Percentiles rank a stretch among this genome's conserved stretches.
phyloP scores from a whole-genome alignment of 2,329 filamentous ascomycete genomes.

The Pyricularia sp. region DNA sequence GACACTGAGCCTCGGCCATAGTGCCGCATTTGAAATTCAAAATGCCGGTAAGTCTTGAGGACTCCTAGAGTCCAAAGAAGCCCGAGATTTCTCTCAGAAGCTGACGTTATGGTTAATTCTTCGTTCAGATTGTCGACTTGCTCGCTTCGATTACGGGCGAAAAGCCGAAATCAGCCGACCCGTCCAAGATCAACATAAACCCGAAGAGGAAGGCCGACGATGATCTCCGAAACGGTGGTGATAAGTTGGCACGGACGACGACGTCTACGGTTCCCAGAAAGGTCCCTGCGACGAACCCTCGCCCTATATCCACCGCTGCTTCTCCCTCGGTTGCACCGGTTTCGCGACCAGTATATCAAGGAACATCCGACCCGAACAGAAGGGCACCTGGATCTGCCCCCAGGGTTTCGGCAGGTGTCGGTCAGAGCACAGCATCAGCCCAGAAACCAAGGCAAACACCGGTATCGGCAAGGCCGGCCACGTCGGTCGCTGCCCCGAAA shows the following conservation, averaged over 20 bases:
- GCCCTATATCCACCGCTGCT: neutral
- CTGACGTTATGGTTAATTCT: neutral
- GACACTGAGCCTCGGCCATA: neutral
- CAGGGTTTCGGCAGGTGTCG: neutral
- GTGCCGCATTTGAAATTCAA: neutral
- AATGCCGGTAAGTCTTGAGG: neutral
- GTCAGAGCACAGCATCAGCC: neutral
- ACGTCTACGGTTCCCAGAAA: constrained; percentile 9
- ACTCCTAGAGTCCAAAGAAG: no score
- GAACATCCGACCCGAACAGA: neutral
- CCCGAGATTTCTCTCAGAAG: neutral
- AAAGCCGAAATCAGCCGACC: constrained; percentile 25
- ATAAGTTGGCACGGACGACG: constrained; percentile 29
- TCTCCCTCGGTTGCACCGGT: neutral
- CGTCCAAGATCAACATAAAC: constrained; percentile 14
- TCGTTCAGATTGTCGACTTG: constrained; percentile 37
- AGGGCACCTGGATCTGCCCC: neutral
- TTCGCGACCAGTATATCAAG: neutral
- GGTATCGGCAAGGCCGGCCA: neutral
- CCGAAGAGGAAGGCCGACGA: constrained; percentile 47
- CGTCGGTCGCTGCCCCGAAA: constrained; percentile 16
- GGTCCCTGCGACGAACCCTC: neutral
- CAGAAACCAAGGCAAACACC: neutral
- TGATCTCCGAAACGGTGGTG: constrained; percentile 25
- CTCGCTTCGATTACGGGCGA: constrained; percentile 49